Evolutionary conservation across 2,329 filamentous ascomycete genomes (phyloP).

Genomic region (Aspergillus fructus): DNA sequence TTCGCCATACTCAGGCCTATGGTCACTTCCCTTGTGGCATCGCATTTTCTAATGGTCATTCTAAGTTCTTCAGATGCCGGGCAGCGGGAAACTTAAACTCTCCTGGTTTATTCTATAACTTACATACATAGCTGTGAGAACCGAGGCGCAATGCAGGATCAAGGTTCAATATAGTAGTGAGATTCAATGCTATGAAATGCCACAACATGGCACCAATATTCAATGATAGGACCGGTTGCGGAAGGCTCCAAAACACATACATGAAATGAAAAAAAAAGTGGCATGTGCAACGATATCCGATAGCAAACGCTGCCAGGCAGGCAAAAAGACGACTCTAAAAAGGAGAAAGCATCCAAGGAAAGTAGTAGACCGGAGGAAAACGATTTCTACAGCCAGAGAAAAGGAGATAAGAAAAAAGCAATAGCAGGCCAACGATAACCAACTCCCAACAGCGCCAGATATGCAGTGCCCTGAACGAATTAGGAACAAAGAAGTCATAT

Average conservation of each 20-base stretch:
- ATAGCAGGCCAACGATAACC: conserved; percentile 13
- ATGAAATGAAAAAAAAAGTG: conserved; percentile 13
- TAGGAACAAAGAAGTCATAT: neutral
- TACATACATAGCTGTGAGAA: neutral
- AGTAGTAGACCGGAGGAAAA: conserved; percentile 14
- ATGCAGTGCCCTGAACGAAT: conserved; percentile 23
- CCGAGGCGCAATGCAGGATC: neutral
- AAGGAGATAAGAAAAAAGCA: conserved; percentile 7
- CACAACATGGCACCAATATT: conserved; percentile 15
- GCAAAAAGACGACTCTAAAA: conserved; percentile 9
- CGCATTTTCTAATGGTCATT: neutral
- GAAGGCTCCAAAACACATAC: conserved; percentile 12
- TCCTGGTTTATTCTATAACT: neutral
- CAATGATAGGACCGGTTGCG: conserved; percentile 4
- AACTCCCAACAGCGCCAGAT: conserved; percentile 26
- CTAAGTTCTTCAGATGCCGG: neutral
- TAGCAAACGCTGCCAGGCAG: conserved; percentile 13
- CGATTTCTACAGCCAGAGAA: conserved; percentile 19
- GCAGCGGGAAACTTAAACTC: neutral
- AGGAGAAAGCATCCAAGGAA: conserved; percentile 6
- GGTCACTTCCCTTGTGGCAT: neutral
- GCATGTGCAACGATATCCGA: conserved; percentile 7
- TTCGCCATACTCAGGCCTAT: too few species aligned
- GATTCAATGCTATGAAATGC: conserved; percentile 9
- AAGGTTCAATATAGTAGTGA: neutral